Base-by-base conservation (phyloP, 2,329 filamentous ascomycete species). In the Ceratocystis cubensis region DNA sequence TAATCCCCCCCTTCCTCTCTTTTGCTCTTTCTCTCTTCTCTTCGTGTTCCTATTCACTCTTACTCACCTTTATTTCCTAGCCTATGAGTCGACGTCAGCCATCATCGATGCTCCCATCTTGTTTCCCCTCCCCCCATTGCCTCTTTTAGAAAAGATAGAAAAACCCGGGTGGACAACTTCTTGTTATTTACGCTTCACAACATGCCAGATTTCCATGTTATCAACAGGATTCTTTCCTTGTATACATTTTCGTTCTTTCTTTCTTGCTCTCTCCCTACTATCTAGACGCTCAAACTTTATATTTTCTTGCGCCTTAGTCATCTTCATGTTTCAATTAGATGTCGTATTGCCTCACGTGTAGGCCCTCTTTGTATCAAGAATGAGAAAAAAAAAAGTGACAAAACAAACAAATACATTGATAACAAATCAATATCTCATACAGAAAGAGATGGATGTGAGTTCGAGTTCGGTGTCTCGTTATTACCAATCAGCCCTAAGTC, bases 31-130 rank as follows among this genome's bases (percentile, higher is more conserved):
- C 17, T 30, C n/a, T 59, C 30, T 37, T 59, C 56, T 37, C 30
- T 59, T 59, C 48, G 22, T 53, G 22, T 53, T 53, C 15, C 48
- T 53, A 53, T 53, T 53, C 48, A 25, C 48, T 53, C 10, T 53
- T 53, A 53, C 7, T 53, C 20, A 25, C 10, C 20, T 53, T 53
- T 53, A 53, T 53, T 53, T 25, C 46, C 37, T 41, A 41, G 37
- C 3, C 37, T 41, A 41, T 41, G 10, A 41, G 10, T 41, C 37
- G 37, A 41, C 10, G 10, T 41, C 13, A 41, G 3, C 37, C 37
- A 3, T 10, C 37, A 15, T 15, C 37, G 37, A 41, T 41, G 37
- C 13, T 13, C 37, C 37, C 37, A 41, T 41, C 13, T 41, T 41
- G 37, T 20, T 17, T 48, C 46, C 46, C 46, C 20, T 20, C 20